Base-by-base conservation (phyloP, 495 filamentous ascomycete species). In the Penicillium angulare region DNA sequence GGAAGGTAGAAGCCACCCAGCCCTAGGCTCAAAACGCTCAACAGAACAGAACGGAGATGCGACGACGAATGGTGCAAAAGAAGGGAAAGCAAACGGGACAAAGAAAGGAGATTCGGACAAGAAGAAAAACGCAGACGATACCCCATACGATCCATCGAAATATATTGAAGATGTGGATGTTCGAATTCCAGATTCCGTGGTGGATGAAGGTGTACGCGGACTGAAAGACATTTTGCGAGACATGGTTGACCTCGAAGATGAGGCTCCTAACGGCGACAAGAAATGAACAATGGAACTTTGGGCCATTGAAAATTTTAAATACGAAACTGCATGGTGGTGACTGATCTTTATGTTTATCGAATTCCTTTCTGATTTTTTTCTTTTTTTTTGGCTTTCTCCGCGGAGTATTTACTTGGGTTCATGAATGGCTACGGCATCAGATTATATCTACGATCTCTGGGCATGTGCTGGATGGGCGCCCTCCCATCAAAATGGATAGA, bases 221-320 rank as follows among this genome's bases (percentile, higher is more conserved):
- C 59, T 80, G 33, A 76, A 77, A 45, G 75, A 78, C 13, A 69
- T 75, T 3, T 47, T 80, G 41, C 63, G 76, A 26, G 75, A 78
- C 45, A 71, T 80, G 50, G 71, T 75, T 22, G 67, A 76, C 8
- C 56, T 79, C 29, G 71, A 77, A 27, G 75, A 73, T 22, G 72
- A 78, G 46, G 43, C 49, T 27, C 43, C 47, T n/a, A 71, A 68
- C 16, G 66, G 63, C 24, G 60, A 67, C 34, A 63, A 60, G 48
- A 61, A 64, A 29, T 60, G 52, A 61, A 22, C 43, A n/a, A n/a
- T n/a, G 23, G 16, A 20, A 23, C 15, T 16, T 13, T 22, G 18
- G 43, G 39, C 17, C 24, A 9, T 13, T 24, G 21, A 35, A 31
- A 7, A 9, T 44, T 48, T 18, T 47, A 22, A 29, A 47, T 43